These are phyloP conservation scores for Quercus mongolica DNA, from an alignment of 306 rosid genomes.

Conservation along the genomic window DNA sequence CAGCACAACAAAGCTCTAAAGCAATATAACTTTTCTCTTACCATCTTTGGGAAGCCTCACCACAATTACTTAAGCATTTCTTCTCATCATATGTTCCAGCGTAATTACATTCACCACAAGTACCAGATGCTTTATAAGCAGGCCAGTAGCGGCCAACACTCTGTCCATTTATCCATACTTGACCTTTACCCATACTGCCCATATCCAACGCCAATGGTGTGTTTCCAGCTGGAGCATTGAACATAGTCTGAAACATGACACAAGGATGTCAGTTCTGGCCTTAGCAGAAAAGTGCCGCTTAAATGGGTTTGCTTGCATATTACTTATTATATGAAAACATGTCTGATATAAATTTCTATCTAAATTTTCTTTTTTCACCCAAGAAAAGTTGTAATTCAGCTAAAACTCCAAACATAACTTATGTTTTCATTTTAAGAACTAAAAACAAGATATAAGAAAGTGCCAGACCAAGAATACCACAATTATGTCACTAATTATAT, in stretches of 20 bases:
- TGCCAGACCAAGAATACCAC: neutral
- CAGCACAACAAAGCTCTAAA: conserved; percentile 7
- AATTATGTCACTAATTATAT: neutral
- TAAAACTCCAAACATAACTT: neutral
- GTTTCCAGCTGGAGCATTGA: conserved; percentile 78
- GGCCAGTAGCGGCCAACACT: conserved; percentile 95
- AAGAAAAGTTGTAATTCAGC: neutral
- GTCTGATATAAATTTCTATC: neutral
- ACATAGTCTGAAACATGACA: conserved; percentile 60
- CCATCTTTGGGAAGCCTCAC: conserved; percentile 97
- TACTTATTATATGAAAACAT: neutral
- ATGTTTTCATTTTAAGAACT: neutral
- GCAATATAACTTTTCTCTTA: conserved; percentile 30
- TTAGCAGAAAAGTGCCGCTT: neutral
- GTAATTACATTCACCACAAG: conserved; percentile 66
- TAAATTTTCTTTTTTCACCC: neutral
- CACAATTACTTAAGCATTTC: conserved; percentile 74
- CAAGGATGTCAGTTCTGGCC: neutral
- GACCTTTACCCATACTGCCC: conserved; percentile 97
- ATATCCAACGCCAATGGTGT: conserved; percentile 90
- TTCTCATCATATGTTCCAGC: conserved; percentile 74
- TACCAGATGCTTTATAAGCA: conserved; percentile 86
- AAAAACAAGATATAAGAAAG: neutral
- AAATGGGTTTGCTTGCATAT: neutral
- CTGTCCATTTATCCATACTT: conserved; percentile 85